Evolutionary conservation across 116 monocot species (phyloP).

Genomic region (Posidonia oceanica): DNA sequence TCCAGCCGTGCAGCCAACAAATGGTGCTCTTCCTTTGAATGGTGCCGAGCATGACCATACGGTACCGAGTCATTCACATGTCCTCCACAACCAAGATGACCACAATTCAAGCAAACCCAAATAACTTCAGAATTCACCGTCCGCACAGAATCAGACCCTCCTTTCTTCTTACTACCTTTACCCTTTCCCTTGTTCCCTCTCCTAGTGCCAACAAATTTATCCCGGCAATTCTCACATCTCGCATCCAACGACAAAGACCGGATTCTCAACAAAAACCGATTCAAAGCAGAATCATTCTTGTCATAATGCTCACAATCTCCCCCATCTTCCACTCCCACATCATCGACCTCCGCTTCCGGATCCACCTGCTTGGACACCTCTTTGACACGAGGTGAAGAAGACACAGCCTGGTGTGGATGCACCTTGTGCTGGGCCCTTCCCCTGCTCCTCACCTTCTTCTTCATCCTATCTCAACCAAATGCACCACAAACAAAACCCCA

Average conservation of each 20-base stretch:
- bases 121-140: conserved; percentile 18
- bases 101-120: conserved; percentile 77
- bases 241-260: conserved; percentile 17
- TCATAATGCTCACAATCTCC: conserved; percentile 41
- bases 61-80: conserved; percentile 34
- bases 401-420: conserved; percentile 7
- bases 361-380: conserved; percentile 10
- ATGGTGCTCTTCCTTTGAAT: conserved; percentile 57
- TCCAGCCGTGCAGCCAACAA: conserved; percentile 34
- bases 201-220: conserved; percentile 16
- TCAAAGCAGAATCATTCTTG: conserved; percentile 9
- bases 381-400: conserved; percentile 9
- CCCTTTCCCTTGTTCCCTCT: conserved; percentile 34
- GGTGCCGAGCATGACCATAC: conserved; percentile 67
- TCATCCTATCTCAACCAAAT: conserved; percentile 25
- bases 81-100: conserved; percentile 44
- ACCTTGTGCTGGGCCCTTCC: conserved; percentile 27
- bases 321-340: conserved; percentile 8
- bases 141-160: conserved; percentile 10
- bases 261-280: conserved; percentile 6
- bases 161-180: conserved; percentile 42
- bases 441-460: conserved; percentile 60
- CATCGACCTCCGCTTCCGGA: conserved; percentile 8
- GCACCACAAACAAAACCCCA: conserved; percentile 2
- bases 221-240: conserved; percentile 64